Base-by-base conservation (phyloP, 192 early-diverging fungal species). In the Coemansia sp. region DNA sequence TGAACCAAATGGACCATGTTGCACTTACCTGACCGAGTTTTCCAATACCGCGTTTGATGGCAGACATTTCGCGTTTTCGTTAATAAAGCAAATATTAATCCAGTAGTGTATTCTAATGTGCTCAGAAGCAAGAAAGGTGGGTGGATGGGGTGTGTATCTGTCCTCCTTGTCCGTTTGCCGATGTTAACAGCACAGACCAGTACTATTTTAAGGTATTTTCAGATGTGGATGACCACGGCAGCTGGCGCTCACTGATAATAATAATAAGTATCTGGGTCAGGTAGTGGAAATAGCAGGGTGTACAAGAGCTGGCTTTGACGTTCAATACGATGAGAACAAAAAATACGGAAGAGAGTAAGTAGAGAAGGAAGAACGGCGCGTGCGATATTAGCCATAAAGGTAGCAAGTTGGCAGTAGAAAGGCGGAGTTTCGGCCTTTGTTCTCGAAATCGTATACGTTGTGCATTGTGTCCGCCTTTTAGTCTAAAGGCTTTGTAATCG, bases 11-110 rank as follows among this genome's bases (percentile, higher is more conserved):
- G n/a, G n/a, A n/a, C n/a, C n/a, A n/a, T n/a, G n/a, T n/a, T n/a
- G n/a, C n/a, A n/a, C 56, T 71, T 81, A 86, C 87, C 83, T 86
- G 85, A 48, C 86, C 83, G n/a, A 86, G 79, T 68, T 86, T 88
- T 45, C 84, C 85, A 70, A 88, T 74, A 33, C 84, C 84, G 50
- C 87, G 86, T 55, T 83, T 87, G 44, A 58, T 48, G 14, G 59
- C 54, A 50, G 67, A 75, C 28, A 54, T 54, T 6, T 48, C 45
- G 15, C 22, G 15, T 48, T 9, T 25, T 15, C 27, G 55, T 25
- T 23, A 48, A 52, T 57, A 34, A 28, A 52, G 57, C 28, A 58
- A 25, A 15, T 22, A 53, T 15, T 44, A 50, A 63, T 48, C 11
- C 45, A 48, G 45, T 23, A 27, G 23, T 48, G 54, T 50, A 56